These are phyloP conservation scores for Gaillardinia entomophila DNA, from an alignment of 805 yeast genomes.

Conservation along the genomic window DNA sequence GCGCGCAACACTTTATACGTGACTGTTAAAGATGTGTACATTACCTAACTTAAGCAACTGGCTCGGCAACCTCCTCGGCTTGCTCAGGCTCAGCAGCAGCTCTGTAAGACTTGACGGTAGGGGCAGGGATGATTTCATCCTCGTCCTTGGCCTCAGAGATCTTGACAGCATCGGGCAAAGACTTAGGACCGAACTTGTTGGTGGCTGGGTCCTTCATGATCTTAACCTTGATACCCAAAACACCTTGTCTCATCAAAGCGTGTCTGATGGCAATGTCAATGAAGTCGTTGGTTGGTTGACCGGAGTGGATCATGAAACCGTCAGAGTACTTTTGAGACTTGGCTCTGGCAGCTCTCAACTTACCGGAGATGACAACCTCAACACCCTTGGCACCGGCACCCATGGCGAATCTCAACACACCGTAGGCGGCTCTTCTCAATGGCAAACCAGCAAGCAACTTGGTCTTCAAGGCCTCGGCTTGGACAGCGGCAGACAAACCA, in stretches of 20 bases:
- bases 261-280: slow-evolving; percentile 99
- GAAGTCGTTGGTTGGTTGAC: slow-evolving; percentile 99
- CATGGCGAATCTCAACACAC: slow-evolving; percentile 99
- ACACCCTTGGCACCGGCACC: slow-evolving; percentile 99
- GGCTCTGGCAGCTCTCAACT: slow-evolving; percentile 99
- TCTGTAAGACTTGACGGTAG: slow-evolving; percentile 75
- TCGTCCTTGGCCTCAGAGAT: slow-evolving; percentile 95
- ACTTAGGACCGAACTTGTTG: slow-evolving; percentile 78
- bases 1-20: too few relatives aligned
- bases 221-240: slow-evolving; percentile 98
- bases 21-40: too few relatives aligned
- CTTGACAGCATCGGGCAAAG: slow-evolving; percentile 93
- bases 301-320: slow-evolving; percentile 99
- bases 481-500: slow-evolving; percentile 99
- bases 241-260: slow-evolving; percentile 99
- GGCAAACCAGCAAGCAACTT: slow-evolving; percentile 98
- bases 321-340: slow-evolving; percentile 99
- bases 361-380: slow-evolving; percentile 99
- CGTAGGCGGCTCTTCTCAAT: slow-evolving; percentile 99
- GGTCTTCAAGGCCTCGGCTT: slow-evolving; percentile 98
- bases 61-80: slow-evolving; percentile 8
- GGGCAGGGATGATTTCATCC: slow-evolving; percentile 65
- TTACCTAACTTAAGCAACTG: slow-evolving; percentile 11
- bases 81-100: slow-evolving; percentile 19
- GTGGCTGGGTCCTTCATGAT: slow-evolving; percentile 98